Evolutionary conservation across 257 asterid genomes (phyloP), one percentile per base, ranked within the genome.

Genomic region (Solanum infundibuliforme): DNA sequence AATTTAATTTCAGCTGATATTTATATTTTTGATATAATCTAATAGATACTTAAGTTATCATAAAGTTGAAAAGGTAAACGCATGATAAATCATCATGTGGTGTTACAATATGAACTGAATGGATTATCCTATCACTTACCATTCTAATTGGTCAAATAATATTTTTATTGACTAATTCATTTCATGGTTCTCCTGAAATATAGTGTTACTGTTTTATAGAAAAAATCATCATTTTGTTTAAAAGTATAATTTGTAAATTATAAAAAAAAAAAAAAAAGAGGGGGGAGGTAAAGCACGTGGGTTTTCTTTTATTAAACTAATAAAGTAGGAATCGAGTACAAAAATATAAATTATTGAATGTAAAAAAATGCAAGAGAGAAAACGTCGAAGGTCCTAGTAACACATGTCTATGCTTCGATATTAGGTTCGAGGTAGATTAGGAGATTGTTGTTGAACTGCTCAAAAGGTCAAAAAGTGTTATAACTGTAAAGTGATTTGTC

Each of bases 241-340:
- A 58, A 18, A 58, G 66, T 58, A 7, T 4, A 58, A 58, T 20
- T 58, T 58, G 25, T 7, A 6, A 55, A 55, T 55, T 18, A 16
- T 10, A 41, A 10, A 41, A 2, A 38, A 41, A 3, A 12, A 2
- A 48, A 14, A 5, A 18, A 6, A 6, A 0, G 4, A 0, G 4
- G 8, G 9, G 60, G 3, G 21, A 6, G 21, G 7, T 52, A 18
- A 52, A 18, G 8, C n/a, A 52, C 8, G n/a, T 48, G 60, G 60
- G 23, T 6, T 58, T 58, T 58, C 12, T 7, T 7, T 21, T 58
- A 58, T 7, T 58, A 20, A 20, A 58, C 8, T 58, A 20, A 58
- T 58, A 20, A 58, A 58, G 10, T 58, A 7, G 66, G 25, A 58
- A 58, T 58, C 2, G 5, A 21, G 66, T 58, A 58, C 0, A 8